Evolutionary conservation across 1,139 yeast species (phyloP), one percentile per base, ranked within the genome.

Genomic region (Yamadazyma diospyri): DNA sequence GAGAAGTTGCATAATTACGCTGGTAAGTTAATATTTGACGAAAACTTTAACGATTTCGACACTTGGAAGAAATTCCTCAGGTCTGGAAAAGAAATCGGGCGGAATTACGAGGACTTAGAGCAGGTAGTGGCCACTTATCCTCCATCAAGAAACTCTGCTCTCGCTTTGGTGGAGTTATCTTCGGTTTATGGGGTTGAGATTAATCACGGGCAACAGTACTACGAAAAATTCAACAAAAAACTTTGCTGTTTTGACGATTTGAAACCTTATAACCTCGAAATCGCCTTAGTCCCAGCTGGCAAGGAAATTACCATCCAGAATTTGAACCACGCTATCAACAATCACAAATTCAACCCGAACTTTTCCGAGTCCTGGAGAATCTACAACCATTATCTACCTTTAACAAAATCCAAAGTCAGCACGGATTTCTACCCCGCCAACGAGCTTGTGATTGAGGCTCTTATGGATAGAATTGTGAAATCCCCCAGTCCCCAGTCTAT

Each of bases 361-460:
- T n/a, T n/a, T n/a, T n/a, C n/a, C n/a, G 20, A 16, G 9, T 60
- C 69, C 36, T 56, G 75, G 47, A 36, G 43, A 4, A 52, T 62
- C 12, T 76, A 70, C 48, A 51, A 55, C 25, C 40, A 33, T 42
- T 19, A 55, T 61, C 31, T 48, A 47, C 26, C 49, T 45, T 9
- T 48, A 56, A 25, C 55, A 64, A 22, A 54, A 3, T 51, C 46
- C 2, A 71, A 77, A 40, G 63, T 64, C 16, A 69, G 66, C 12
- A 79, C 79, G 25, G 92, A 83, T 46, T 78, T 78, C 47, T 78
- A 73, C 46, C 59, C 76, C 5, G 84, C 83, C 3, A 78, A 78
- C 44, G 94, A 84, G 37, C 64, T 81, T 32, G 51, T 81, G 4
- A 57, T 84, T 7, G 50, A 81, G 31, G 72, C 79, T 3, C 60